Evolutionary conservation across 1,139 yeast species (phyloP), one percentile per base, ranked within the genome.

Genomic region (Pneumocystis sp.): DNA sequence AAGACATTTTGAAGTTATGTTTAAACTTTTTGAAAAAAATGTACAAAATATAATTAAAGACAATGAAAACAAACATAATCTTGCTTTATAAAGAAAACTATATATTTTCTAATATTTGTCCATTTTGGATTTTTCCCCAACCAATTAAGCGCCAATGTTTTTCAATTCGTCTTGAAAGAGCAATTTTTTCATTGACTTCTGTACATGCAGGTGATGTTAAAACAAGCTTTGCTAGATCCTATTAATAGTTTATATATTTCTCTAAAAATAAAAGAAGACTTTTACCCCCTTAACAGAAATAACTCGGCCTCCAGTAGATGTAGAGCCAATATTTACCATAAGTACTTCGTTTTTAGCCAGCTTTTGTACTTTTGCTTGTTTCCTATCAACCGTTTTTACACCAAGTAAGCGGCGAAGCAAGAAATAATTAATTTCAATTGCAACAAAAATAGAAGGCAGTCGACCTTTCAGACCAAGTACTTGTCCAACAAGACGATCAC

Each of bases 91-190:
- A 12, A 44, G 19, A 21, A 21, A 21, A 6, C 31, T 44, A 44
- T 44, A 44, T 6, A 15, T 44, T 21, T 7, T 70, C 67, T 42
- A 70, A 61, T 25, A 68, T 68, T 17, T 70, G 85, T 79, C 98
- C 98, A 79, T 89, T 90, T 80, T 89, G 89, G 76, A 95, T 93
- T 66, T 97, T 89, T 72, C 98, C 99, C 99, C 99, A 95, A 73
- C 99, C 99, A 80, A 95, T 95, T 77, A 95, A 83, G 83, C 99
- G 95, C 96, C 97, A 95, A 79, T 95, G 99, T 84, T 91, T 93
- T 76, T 93, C 99, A 73, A 95, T 95, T 84, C 98, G 91, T 83
- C 99, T 88, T 61, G 97, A 90, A 74, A 95, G 82, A 64, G 99
- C 99, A 78, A 95, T 91, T 86, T 95, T 91, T 81, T 95, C 98